Evolutionary conservation across 768 basidiomycete genomes (phyloP), one percentile per base, ranked within the genome.

Genomic region (Xerocomellus amylosporus): DNA sequence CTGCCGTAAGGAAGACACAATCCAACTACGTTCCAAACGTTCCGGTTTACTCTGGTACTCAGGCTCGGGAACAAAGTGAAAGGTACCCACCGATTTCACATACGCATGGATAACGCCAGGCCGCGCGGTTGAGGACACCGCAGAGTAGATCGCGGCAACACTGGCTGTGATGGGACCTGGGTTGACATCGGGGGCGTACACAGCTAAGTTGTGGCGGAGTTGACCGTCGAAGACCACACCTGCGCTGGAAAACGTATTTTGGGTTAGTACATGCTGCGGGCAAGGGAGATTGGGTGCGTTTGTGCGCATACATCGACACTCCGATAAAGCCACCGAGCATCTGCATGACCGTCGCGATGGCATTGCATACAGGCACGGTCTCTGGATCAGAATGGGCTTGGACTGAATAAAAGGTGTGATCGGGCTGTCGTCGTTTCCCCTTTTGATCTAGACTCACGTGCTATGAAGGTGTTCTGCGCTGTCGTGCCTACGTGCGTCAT

Each of bases 301-400:
- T 39, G 36, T 10, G 14, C 4, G 2, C 36, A 19, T 46, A 56
- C 58, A 57, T 46, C 9, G 48, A 57, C 8, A 58, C 28, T 7
- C 53, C 55, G 17, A 62, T 38, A 24, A 55, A 57, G 2, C 51
- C 58, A 40, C 51, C 58, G 13, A 60, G 42, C 24, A 60, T 60
- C 43, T 51, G 58, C 55, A 53, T 51, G 45, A 57, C 48, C 5
- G 48, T 50, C 5, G 51, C 58, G 30, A 57, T 47, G 15, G 55
- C 53, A 14, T 49, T 56, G 13, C 39, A 58, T 13, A 56, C 26
- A 15, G 54, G 37, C 1, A 62, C 46, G 2, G 46, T 46, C 8
- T 55, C 37, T 4, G 42, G 42, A 10, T 59, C 54, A 14, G 51
- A 36, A 7, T 53, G 31, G 0, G 49, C 54, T 45, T 61, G 58